Evolutionary conservation across 805 yeast genomes (phyloP), one percentile per base, ranked within the genome.

Genomic region (Spathaspora girioi): DNA sequence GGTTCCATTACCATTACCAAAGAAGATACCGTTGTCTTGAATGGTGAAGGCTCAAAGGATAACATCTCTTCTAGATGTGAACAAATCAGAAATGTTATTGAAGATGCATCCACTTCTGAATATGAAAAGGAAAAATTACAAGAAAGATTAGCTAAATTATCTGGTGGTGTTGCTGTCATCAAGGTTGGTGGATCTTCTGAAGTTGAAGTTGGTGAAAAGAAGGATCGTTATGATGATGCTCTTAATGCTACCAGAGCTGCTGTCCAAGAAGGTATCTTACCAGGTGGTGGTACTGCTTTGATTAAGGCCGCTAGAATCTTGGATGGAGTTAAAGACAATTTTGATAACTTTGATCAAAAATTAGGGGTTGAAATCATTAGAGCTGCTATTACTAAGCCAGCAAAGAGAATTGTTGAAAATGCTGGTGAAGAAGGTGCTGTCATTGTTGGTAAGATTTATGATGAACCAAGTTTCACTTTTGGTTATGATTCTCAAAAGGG

Each of bases 201-300:
- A 77, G 88, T 94, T 59, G 98, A 94, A 77, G 99, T 94, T 59
- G 96, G 97, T 67, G 99, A 94, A 81, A 94, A 94, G 94, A 94
- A 94, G 80, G 99, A 94, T 73, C 87, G 99, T 76, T 89, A 91
- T 67, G 98, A 94, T 65, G 99, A 94, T 77, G 98, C 99, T 26
- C 81, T 94, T 69, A 93, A 94, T 69, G 97, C 99, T 51, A 94
- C 98, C 49, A 90, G 98, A 75, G 97, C 99, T 55, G 99, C 99
- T 59, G 97, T 94, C 57, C 93, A 93, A 76, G 97, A 90, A 75
- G 99, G 99, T 76, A 91, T 94, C 68, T 81, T 94, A 60, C 99
- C 99, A 67, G 99, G 99, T 78, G 99, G 99, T 71, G 99, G 99
- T 76, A 90, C 97, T 59, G 99, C 99, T 52, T 81, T 94, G 67